These are phyloP conservation scores for Phytopythium mirpurense DNA, from an alignment of 352 stramenopile species.

Conservation along the genomic window DNA sequence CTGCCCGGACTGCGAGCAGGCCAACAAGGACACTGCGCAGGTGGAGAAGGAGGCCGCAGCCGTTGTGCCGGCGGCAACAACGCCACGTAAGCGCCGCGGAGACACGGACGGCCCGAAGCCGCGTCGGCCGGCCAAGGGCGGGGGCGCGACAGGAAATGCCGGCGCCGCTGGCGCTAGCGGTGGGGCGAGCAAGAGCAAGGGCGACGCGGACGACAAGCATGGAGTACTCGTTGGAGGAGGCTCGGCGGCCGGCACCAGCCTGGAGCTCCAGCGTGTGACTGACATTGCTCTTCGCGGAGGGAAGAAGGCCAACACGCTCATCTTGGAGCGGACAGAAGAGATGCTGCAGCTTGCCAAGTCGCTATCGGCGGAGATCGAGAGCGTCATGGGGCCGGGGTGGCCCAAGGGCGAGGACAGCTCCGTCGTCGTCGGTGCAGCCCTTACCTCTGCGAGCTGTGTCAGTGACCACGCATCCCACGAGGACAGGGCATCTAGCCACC, in stretches of 20 bases:
- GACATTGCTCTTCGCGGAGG: constrained; percentile 64
- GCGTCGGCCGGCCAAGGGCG: constrained; percentile 15
- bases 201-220: constrained; percentile 15
- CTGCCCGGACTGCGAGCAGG: constrained; percentile 73
- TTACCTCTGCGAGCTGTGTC: not conserved
- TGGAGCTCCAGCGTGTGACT: constrained; percentile 57
- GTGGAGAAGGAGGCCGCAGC: constrained; percentile 26
- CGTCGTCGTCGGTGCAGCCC: constrained; percentile 1
- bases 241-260: constrained; percentile 12
- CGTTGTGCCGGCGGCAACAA: constrained; percentile 8
- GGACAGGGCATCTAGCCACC: too few species aligned
- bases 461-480: not conserved
- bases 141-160: not conserved
- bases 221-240: not conserved
- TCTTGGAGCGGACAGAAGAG: constrained; percentile 74
- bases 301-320: constrained; percentile 67
- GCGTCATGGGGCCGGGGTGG: constrained; percentile 29
- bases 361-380: constrained; percentile 42
- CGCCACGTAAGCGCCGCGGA: constrained; percentile 27
- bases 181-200: constrained; percentile 9
- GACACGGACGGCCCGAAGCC: constrained; percentile 22
- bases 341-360: constrained; percentile 61
- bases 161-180: not conserved
- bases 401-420: not conserved
- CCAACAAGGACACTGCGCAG: constrained; percentile 13